Evolutionary conservation across 441 rosid genomes (phyloP), one percentile per base, ranked within the genome.

Genomic region (Euphorbia celastroides): DNA sequence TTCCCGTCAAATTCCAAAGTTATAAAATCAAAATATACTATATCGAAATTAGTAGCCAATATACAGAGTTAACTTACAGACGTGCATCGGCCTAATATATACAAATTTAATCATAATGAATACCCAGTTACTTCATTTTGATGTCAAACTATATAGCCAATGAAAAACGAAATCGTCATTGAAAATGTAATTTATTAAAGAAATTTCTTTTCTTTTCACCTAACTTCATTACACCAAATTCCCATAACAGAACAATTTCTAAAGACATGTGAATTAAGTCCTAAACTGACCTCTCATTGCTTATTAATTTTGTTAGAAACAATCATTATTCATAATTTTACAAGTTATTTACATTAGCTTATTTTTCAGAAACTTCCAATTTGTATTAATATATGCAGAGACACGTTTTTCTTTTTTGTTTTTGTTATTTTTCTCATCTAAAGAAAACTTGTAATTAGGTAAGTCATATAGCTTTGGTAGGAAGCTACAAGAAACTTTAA

Each of bases 401-500:
- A 65, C 70, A 51, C 65, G 27, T 16, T 4, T 26, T 7, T 4
- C n/a, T n/a, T 26, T 7, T 50, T 10, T 3, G 19, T 41, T 42
- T 27, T 14, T 1, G 19, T 50, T 36, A 32, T 27, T 25, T 59
- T 59, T 31, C 9, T 23, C n/a, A 27, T 26, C 19, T 25, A 27
- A 20, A 31, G 11, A 66, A 11, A 27, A 30, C 34, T 36, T 13
- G 60, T 51, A 50, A 65, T 55, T 70, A 57, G 68, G 56, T 30
- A 57, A 58, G 54, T 69, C 73, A 57, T 58, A 41, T 58, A 25
- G 14, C 81, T 81, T 81, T 69, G 61, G 69, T 70, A 55, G 62
- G 66, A 81, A 79, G 86, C 75, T 74, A 77, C 44, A 69, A 52
- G 61, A 70, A 75, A 66, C 86, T 76, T 80, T 28, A 30, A 51